Evolutionary conservation across 495 filamentous ascomycete species (phyloP), one percentile per base, ranked within the genome.

Genomic region (Penicillium samsonianum): DNA sequence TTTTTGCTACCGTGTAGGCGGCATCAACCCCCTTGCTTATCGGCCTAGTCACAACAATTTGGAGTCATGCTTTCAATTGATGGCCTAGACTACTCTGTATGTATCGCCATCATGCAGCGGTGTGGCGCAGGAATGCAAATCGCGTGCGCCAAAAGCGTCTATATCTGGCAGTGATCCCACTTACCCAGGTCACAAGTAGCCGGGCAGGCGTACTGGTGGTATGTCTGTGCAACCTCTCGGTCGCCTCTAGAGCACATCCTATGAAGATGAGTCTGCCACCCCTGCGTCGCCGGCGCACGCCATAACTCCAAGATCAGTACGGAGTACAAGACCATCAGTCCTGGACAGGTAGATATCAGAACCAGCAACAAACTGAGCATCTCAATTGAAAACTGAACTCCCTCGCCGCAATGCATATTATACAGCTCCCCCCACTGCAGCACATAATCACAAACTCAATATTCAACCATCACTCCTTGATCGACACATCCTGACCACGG

Each of bases 401-500:
- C 19, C 59, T 67, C 64, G 55, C 42, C 38, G 44, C 50, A 50
- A 64, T 65, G 59, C 54, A 63, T 67, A 61, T 54, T 54, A 59
- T 63, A 67, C 65, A 67, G 62, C 44, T 48, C 10, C 14, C 26
- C 43, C 38, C 25, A 54, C 49, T 16, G 19, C 37, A 53, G 25
- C 53, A 57, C 26, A 28, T 17, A 17, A 44, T 28, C 53, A 22
- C 43, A 42, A 45, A 26, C 26, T 42, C 28, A 49, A 5, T 41
- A 25, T 26, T 16, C 58, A 52, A 25, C 45, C 31, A 60, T 62
- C 51, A 65, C 62, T 73, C 22, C 62, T 69, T 66, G 14, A 44
- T 53, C 59, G 62, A 31, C 26, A 51, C 62, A 40, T 75, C 76
- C 57, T 73, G 60, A 16, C 69, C 71, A 12, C 84, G 81, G 7